Evolutionary conservation across 2,329 filamentous ascomycete species (phyloP).

Genomic region (Pseudogymnoascus verrucosus): DNA sequence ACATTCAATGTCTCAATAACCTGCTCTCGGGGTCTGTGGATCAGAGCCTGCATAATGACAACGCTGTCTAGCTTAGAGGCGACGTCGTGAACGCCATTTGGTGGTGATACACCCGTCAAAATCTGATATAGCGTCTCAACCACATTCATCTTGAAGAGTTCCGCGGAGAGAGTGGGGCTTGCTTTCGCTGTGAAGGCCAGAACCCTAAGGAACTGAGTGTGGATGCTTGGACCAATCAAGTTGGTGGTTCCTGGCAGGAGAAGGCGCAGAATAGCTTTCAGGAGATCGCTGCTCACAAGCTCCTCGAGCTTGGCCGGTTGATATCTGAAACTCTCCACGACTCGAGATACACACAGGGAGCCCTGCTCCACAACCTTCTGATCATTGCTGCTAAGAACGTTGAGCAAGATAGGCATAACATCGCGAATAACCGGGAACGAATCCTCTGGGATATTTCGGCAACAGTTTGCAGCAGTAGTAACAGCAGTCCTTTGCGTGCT

Average conservation of each 20-base stretch:
- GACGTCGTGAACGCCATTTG: conserved; percentile 66
- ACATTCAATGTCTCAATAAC: conserved; percentile 96
- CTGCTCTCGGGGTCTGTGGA: conserved; percentile 90
- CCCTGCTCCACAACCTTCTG: conserved; percentile 96
- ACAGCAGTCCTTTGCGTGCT: conserved; percentile 95
- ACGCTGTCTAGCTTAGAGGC: conserved; percentile 89
- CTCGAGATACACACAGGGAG: conserved; percentile 87
- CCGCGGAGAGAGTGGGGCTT: conserved; percentile 77
- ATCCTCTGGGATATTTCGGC: conserved; percentile 90
- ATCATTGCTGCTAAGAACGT: conserved; percentile 84
- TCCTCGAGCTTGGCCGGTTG: conserved; percentile 84
- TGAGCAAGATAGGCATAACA: conserved; percentile 91
- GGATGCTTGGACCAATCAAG: conserved; percentile 84
- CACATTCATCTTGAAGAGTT: conserved; percentile 91
- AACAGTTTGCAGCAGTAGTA: conserved; percentile 96
- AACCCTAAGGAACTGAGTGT: conserved; percentile 91
- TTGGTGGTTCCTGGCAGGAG: conserved; percentile 92
- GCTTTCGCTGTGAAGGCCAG: conserved; percentile 83
- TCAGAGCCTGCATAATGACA: conserved; percentile 96
- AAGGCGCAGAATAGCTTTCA: conserved; percentile 77
- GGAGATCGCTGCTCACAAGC: conserved; percentile 78
- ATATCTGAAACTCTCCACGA: conserved; percentile 94
- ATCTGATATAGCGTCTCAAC: conserved; percentile 98
- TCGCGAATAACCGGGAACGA: conserved; percentile 86
- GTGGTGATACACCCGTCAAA: conserved; percentile 88